A percentile compares a stretch with the other conserved stretches of the same genome.
These are phyloP conservation scores for Rachicladosporium sp. DNA, from an alignment of 2,329 filamentous ascomycete genomes.

Conservation along the genomic window DNA sequence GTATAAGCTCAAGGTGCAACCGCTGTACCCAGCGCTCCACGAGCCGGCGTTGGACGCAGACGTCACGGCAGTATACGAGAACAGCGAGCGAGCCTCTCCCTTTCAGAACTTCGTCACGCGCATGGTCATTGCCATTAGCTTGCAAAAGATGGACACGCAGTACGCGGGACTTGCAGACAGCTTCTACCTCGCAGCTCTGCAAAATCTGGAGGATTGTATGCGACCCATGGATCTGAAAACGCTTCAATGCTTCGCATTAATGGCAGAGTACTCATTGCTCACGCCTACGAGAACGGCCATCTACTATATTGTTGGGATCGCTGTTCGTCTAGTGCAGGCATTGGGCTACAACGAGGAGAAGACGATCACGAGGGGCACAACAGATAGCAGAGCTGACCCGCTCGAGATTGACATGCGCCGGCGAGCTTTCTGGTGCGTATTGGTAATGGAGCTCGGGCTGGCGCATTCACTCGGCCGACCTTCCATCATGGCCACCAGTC, in stretches of 20 bases:
- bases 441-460: constrained; percentile 78
- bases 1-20: constrained; percentile 79
- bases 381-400: constrained; percentile 50
- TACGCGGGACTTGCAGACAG: constrained; percentile 92
- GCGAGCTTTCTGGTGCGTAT: constrained; percentile 75
- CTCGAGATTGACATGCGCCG: constrained; percentile 81
- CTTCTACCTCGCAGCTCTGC: constrained; percentile 84
- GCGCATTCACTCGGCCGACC: constrained; percentile 81
- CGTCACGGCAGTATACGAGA: constrained; percentile 67
- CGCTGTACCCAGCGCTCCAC: constrained; percentile 77
- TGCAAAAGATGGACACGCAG: constrained; percentile 79
- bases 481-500: constrained; percentile 67
- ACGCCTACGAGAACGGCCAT: constrained; percentile 86
- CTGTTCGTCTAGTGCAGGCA: constrained; percentile 77
- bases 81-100: constrained; percentile 51
- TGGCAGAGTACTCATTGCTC: constrained; percentile 82
- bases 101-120: constrained; percentile 80
- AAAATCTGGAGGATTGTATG: constrained; percentile 69
- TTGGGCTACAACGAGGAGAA: constrained; percentile 80
- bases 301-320: constrained; percentile 85
- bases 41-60: constrained; percentile 67
- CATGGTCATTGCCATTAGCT: constrained; percentile 86
- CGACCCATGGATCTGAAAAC: constrained; percentile 83
- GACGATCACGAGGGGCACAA: constrained; percentile 57
- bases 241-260: constrained; percentile 78